Base-by-base conservation (phyloP, 2,329 filamentous ascomycete genomes). In the Fusarium mundagurra region DNA sequence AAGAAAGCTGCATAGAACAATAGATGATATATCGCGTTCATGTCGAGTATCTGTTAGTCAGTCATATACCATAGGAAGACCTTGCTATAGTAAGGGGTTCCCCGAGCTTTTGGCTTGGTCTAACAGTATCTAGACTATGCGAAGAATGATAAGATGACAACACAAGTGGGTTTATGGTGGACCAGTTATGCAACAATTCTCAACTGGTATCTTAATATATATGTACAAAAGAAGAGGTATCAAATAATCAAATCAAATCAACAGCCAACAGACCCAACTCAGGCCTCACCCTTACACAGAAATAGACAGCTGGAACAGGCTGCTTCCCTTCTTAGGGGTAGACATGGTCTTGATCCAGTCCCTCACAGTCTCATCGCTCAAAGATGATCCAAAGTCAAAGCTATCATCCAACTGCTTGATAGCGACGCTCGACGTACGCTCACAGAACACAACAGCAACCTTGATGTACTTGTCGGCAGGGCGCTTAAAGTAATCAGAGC, bases 401-500 rank as follows among this genome's bases (percentile, higher is more conserved):
- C 77, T 66, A 63, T 84, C 80, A 59, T 84, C 80, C 24, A 91
- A 81, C 48, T 86, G 78, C 83, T 90, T 89, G 80, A 93, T 88
- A 72, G 87, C 86, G 60, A 91, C 87, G 33, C 83, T 84, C 34
- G 84, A 83, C 57, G 84, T 86, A 59, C 82, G 81, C 57, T 86
- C 83, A 74, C 88, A 85, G 78, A 93, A 89, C 61, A 93, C 84
- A 47, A 91, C 86, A 55, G 91, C 92, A 65, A 90, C 87, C 82
- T 91, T 94, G 79, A 93, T 88, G 71, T 85, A 87, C 43, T 81
- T 81, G 54, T 86, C 83, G 31, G 85, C 85, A 7, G 93, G 93
- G 36, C 93, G 90, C 47, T 86, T 83, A 81, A 96, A 93, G 84
- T 91, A 95, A 82, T 95, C 90, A 36, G 89, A 91, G 80, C 91